phyloP scores from a whole-genome alignment of 2,329 filamentous ascomycete species.

The Didymella sp. region DNA sequence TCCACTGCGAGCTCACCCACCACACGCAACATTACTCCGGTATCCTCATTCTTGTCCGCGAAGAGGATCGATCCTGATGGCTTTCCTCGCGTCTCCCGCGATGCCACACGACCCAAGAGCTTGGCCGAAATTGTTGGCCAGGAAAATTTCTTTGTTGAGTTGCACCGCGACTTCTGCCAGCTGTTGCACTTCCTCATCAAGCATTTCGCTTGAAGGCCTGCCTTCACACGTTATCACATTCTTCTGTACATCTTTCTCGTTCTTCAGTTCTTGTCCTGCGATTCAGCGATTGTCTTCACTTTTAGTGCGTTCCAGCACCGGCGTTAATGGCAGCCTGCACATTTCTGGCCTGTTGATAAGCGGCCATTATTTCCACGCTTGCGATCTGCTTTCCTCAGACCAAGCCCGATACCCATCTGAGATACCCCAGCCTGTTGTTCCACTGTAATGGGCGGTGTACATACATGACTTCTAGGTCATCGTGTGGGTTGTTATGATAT shows the following conservation, averaged over 20 bases:
- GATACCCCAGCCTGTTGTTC: slow-evolving; percentile 34
- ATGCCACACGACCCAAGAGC: slow-evolving; percentile 61
- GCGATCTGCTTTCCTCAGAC: slow-evolving; percentile 10
- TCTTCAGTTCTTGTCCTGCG: slow-evolving; percentile 27
- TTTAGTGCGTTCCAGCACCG: slow-evolving; percentile 26
- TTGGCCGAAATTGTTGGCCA: slow-evolving; percentile 66
- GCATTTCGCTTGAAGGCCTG: slow-evolving; percentile 43
- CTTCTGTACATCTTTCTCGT: slow-evolving; percentile 27
- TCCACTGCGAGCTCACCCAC: slow-evolving; percentile 42
- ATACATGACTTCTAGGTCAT: slow-evolving; percentile 19
- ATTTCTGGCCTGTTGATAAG: slow-evolving; percentile 9
- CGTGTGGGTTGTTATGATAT: slow-evolving; percentile 14
- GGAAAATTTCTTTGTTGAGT: slow-evolving; percentile 64
- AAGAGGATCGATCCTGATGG: slow-evolving; percentile 64
- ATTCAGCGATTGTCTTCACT: slow-evolving; percentile 31
- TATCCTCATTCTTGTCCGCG: slow-evolving; percentile 65
- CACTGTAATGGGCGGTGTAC: slow-evolving; percentile 22
- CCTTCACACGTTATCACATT: slow-evolving; percentile 25
- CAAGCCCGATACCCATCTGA: slow-evolving; percentile 35
- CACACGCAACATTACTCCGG: slow-evolving; percentile 59
- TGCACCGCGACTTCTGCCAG: slow-evolving; percentile 61
- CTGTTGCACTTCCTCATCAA: slow-evolving; percentile 50
- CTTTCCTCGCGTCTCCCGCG: slow-evolving; percentile 59
- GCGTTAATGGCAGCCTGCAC: slow-evolving; percentile 21
- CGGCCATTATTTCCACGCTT: slow-evolving; percentile 9